phyloP scores from a whole-genome alignment of 768 basidiomycete genomes.

The Asterophora parasitica region DNA sequence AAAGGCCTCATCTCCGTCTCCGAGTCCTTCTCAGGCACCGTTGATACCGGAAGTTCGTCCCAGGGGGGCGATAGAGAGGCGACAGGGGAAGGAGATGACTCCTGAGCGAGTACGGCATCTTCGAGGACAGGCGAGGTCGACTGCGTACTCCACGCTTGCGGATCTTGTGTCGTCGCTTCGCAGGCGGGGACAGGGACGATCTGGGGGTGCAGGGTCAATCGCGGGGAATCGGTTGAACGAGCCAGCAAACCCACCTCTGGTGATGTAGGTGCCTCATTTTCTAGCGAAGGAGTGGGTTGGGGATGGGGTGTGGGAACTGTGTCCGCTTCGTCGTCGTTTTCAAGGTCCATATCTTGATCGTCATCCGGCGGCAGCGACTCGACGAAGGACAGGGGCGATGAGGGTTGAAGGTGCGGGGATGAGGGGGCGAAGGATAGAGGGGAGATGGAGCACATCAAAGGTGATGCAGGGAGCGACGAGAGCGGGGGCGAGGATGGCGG shows the following conservation, averaged over 20 bases:
- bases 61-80: not conserved
- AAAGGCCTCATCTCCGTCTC: not conserved
- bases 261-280: not conserved
- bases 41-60: not conserved
- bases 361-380: conserved; percentile 8
- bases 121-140: too few species aligned
- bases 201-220: not conserved
- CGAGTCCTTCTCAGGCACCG: not conserved
- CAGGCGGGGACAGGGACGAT: not conserved
- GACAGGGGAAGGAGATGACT: not conserved
- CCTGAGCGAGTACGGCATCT: too few species aligned
- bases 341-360: conserved; percentile 4
- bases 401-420: conserved; percentile 21
- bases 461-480: conserved; percentile 33
- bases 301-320: not conserved
- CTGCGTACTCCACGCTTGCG: not conserved
- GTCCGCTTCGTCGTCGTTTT: conserved; percentile 11
- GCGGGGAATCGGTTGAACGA: not conserved
- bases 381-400: conserved; percentile 13
- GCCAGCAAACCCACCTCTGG: not conserved
- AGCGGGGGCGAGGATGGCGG: conserved; percentile 42
- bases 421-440: conserved; percentile 19
- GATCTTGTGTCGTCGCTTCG: conserved; percentile 1
- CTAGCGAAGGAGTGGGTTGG: not conserved
- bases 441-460: conserved; percentile 33